phyloP scores from a whole-genome alignment of 495 filamentous ascomycete species.

The Xylaria flabelliformis region DNA sequence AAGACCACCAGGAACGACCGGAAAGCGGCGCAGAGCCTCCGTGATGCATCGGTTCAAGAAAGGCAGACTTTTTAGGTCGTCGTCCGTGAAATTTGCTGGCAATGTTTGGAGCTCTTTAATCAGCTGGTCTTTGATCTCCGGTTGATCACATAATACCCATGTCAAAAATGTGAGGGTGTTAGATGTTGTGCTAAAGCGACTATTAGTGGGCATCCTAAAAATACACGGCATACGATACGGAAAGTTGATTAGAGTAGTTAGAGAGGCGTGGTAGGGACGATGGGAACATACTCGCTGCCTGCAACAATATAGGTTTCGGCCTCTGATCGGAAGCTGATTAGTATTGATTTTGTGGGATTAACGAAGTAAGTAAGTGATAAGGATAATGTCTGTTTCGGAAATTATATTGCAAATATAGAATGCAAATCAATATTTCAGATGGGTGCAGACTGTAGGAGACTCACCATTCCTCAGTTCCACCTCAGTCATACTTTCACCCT shows the following conservation, averaged over 20 bases:
- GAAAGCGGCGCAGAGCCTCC: conserved; percentile 62
- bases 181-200: conserved; percentile 49
- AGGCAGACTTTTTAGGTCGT: conserved; percentile 46
- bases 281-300: conserved; percentile 47
- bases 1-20: conserved; percentile 53
- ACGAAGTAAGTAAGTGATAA: neutral
- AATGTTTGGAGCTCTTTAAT: conserved; percentile 48
- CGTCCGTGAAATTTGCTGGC: conserved; percentile 46
- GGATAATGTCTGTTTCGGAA: neutral
- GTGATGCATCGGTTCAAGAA: conserved; percentile 55
- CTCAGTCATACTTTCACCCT: neutral
- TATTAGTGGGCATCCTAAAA: neutral
- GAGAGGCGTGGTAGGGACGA: neutral
- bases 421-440: neutral
- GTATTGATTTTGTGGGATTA: conserved; percentile 14
- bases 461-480: neutral
- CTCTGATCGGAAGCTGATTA: conserved; percentile 33
- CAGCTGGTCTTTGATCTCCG: conserved; percentile 45
- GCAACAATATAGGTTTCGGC: conserved; percentile 50
- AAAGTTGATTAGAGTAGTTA: too few relatives aligned
- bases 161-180: conserved; percentile 52
- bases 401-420: neutral
- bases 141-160: conserved; percentile 40
- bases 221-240: too few relatives aligned
- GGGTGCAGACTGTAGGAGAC: neutral